phyloP scores from a whole-genome alignment of 148 eudicot species.

The Linanthus parryae region DNA sequence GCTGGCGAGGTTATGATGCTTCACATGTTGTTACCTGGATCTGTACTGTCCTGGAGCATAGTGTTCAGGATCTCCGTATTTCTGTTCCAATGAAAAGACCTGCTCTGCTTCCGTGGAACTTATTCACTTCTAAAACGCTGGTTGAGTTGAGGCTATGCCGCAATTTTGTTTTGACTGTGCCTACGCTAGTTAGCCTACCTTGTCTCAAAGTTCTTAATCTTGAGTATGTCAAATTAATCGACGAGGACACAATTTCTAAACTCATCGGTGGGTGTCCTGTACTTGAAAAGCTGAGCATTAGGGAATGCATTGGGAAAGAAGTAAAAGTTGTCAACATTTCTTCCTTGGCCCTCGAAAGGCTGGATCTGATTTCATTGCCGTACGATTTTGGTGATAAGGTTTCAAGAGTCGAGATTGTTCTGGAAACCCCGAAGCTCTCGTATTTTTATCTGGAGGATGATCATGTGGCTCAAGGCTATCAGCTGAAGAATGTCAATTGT shows the following conservation, averaged over 20 bases:
- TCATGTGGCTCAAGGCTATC: too few species aligned
- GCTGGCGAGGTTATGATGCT: too few species aligned
- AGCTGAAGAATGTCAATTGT: too few species aligned
- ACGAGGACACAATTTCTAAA: neutral
- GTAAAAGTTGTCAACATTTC: neutral
- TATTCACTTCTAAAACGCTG: neutral
- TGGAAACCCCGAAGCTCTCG: too few species aligned
- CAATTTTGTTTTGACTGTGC: neutral
- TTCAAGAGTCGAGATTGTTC: too few species aligned
- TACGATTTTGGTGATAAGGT: too few species aligned
- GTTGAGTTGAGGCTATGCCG: neutral
- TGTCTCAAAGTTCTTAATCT: conserved; percentile 1
- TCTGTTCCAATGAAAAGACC: neutral
- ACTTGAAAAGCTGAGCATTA: neutral
- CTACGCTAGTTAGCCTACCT: neutral
- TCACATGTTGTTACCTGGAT: too few species aligned
- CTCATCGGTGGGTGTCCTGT: neutral
- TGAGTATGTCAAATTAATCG: too few species aligned
- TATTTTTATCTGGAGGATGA: too few species aligned
- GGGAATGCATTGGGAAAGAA: neutral
- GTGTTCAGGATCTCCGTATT: neutral
- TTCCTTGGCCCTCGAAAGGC: neutral
- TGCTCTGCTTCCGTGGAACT: neutral
- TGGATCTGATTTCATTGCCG: neutral
- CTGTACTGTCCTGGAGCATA: neutral